Evolutionary conservation across 371 early-diverging fungal species (phyloP), one percentile per base, ranked within the genome.

Genomic region (Lichtheimia hyalospora): DNA sequence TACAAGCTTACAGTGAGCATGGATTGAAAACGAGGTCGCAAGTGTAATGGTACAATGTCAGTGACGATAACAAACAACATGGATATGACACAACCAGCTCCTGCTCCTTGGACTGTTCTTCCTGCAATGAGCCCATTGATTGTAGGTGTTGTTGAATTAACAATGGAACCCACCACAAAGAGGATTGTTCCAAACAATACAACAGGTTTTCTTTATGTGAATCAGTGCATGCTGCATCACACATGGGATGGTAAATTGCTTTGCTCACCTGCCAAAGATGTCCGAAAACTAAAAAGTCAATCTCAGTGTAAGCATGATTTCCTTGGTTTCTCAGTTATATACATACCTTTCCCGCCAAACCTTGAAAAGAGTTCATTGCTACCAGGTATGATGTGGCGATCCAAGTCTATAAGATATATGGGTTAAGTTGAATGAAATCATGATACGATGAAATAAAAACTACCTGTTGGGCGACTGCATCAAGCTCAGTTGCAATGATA

Each of bases 51-150:
- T 0, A 69, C 64, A 25, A 94, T 70, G 55, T 96, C 96, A 2
- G 92, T 82, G 50, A 94, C 85, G 57, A 93, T 86, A 57, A 94
- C 89, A 55, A 89, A 80, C 16, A 83, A 80, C 71, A 87, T 71
- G 12, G 87, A 75, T 61, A 88, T 77, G 21, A 92, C 69, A 18
- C 88, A 84, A 15, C 86, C 91, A 53, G 88, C 89, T 40, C 90
- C 92, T 23, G 88, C 69, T 5, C 92, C 91, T 62, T 89, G 83
- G n/a, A 91, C 68, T 0, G 83, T 83, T 16, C 91, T 84, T 27
- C 87, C 86, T 18, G 84, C 77, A 52, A 91, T 87, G 53, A 91
- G 68, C 65, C 82, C 77, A 15, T 63, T 64, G 76, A 90, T 87
- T 24, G 69, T 74, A 5, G 52, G 68, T 3, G 88, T 63, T 5